A percentile compares a stretch with the other conserved stretches of the same genome.
Conservation (phyloP, 768 basidiomycete species). For the Royoungia palumana region DNA sequence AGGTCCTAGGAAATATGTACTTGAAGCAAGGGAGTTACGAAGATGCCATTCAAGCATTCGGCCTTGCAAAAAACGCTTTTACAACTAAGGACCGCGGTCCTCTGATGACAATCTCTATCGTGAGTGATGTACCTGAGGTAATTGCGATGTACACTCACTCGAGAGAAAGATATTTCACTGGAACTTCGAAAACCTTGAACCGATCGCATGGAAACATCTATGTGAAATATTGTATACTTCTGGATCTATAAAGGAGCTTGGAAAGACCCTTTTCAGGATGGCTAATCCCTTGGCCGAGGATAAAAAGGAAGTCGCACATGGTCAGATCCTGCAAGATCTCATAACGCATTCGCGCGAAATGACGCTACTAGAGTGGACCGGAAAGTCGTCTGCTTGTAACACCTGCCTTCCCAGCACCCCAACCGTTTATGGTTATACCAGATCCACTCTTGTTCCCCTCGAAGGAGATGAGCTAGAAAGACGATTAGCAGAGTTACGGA, state of each 20-base stretch:
- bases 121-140: too few species aligned
- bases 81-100: too few species aligned
- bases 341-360: not conserved
- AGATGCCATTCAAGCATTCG: too few species aligned
- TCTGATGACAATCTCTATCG: too few species aligned
- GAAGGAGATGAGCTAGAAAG: too few species aligned
- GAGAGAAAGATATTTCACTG: not conserved
- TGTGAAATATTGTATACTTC: not conserved
- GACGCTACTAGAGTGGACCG: not conserved
- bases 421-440: too few species aligned
- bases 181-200: not conserved
- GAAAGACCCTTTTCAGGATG: not conserved
- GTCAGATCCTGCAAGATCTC: not conserved
- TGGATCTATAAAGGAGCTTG: not conserved
- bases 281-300: not conserved
- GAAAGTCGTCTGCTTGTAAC: not conserved
- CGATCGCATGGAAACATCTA: not conserved
- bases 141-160: not conserved
- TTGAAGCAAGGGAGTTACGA: too few species aligned
- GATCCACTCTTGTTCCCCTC: too few species aligned
- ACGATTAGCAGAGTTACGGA: too few species aligned
- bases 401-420: conserved; percentile 5
- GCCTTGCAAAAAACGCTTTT: too few species aligned
- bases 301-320: not conserved
- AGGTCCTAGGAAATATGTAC: too few species aligned